phyloP scores from a whole-genome alignment of 176 grass and related monocot species.

The Musa acuminata region DNA sequence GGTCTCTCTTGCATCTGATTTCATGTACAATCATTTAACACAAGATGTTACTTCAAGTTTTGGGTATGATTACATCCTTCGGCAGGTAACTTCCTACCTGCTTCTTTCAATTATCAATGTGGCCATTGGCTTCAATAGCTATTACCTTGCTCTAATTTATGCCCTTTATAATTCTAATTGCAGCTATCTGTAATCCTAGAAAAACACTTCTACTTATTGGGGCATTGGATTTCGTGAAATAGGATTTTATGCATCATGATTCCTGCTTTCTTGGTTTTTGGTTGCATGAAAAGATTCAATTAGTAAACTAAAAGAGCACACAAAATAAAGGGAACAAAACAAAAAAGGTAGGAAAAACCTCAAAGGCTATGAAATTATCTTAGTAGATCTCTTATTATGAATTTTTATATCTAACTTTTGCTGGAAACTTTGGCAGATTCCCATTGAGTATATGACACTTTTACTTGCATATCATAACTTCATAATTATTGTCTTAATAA shows the following conservation, averaged over 20 bases:
- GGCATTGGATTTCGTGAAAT: neutral
- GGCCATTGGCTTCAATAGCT: neutral
- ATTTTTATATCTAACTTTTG: too few relatives aligned
- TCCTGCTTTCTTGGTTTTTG: neutral
- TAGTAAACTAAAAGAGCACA: neutral
- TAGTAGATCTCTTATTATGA: too few relatives aligned
- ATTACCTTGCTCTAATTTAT: neutral
- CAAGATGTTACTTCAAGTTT: conserved; percentile 49
- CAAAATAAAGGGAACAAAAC: too few relatives aligned
- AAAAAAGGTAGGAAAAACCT: too few relatives aligned
- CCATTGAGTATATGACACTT: too few relatives aligned
- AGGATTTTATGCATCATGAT: neutral
- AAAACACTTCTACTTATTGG: too few relatives aligned
- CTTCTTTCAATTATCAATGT: neutral
- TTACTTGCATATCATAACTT: too few relatives aligned
- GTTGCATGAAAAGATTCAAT: neutral
- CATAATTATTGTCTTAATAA: too few relatives aligned
- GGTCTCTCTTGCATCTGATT: conserved; percentile 80
- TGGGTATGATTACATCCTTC: conserved; percentile 77
- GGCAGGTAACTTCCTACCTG: conserved; percentile 36
- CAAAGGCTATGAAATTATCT: too few relatives aligned
- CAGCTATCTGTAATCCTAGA: neutral
- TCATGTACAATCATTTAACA: conserved; percentile 58
- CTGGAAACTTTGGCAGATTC: too few relatives aligned
- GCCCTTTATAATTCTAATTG: neutral